Conservation (phyloP, 345 rosid genomes). For the Euclidium syriacum region DNA sequence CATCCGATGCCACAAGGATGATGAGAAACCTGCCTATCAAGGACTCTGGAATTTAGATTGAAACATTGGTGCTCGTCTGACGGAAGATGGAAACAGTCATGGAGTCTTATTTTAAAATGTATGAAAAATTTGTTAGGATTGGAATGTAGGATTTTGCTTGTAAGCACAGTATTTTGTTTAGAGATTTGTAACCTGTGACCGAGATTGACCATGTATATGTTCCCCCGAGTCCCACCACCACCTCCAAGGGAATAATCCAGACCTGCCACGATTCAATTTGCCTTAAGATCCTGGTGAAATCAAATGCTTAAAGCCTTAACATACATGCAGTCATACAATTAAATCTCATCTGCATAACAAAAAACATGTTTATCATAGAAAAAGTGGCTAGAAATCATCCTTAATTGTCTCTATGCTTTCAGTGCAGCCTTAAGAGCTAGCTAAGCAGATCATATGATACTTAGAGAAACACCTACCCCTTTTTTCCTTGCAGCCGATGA, state of each 20-base stretch:
- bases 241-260: not conserved
- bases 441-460: not conserved
- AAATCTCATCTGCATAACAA: not conserved
- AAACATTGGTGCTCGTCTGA: not conserved
- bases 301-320: not conserved
- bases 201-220: conserved; percentile 22
- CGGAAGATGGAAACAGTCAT: conserved; percentile 7
- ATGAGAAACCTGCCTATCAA: not conserved
- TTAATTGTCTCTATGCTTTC: too few species aligned
- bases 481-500: not conserved
- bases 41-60: not conserved
- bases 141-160: conserved; percentile 11
- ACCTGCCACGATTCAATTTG: conserved; percentile 16
- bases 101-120: conserved; percentile 13
- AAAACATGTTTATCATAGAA: not conserved
- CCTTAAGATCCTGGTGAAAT: not conserved
- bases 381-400: not conserved
- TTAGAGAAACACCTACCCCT: not conserved
- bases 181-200: conserved; percentile 29
- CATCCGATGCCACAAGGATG: conserved; percentile 30
- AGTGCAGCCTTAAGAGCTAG: not conserved
- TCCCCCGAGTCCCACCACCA: not conserved
- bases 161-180: conserved; percentile 13
- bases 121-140: conserved; percentile 19
- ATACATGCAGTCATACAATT: not conserved